A percentile compares a stretch with the other conserved stretches of the same genome.
Evolutionary conservation across 768 basidiomycete species (phyloP).

Genomic region (Mycena epipterygia): DNA sequence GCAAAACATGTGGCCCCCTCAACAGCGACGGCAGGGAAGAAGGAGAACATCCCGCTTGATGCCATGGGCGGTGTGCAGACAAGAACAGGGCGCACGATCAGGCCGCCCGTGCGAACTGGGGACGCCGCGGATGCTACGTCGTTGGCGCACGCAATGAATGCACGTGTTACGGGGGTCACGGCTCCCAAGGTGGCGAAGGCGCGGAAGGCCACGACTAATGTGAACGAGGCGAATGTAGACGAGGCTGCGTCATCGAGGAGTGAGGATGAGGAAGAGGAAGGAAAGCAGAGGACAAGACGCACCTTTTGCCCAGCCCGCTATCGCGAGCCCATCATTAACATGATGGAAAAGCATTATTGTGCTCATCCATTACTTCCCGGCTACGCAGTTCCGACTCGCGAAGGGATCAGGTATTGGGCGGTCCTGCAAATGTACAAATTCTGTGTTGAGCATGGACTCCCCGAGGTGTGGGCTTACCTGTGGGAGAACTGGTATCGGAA

Average conservation of each 20-base stretch:
- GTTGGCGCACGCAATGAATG: too few species aligned
- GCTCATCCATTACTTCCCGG: slow-evolving; percentile 35
- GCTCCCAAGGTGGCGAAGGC: too few species aligned
- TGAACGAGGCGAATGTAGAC: background rate
- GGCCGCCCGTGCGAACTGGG: too few species aligned
- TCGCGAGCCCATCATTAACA: slow-evolving; percentile 8
- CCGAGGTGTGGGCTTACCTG: slow-evolving; percentile 43
- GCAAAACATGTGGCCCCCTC: too few species aligned
- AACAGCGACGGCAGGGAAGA: too few species aligned
- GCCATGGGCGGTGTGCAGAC: too few species aligned
- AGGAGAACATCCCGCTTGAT: too few species aligned
- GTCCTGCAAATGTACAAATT: slow-evolving; percentile 41
- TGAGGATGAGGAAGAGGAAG: background rate
- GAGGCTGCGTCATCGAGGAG: background rate
- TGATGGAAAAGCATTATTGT: slow-evolving; percentile 29
- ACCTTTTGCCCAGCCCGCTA: slow-evolving; percentile 29
- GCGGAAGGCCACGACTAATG: too few species aligned
- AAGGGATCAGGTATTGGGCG: slow-evolving; percentile 37
- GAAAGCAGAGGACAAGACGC: background rate
- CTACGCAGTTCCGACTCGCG: slow-evolving; percentile 20
- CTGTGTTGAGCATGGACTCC: slow-evolving; percentile 37
- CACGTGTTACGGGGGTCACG: too few species aligned
- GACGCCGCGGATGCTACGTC: too few species aligned
- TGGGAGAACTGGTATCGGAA: too few species aligned
- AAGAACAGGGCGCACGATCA: too few species aligned